phyloP scores from a whole-genome alignment of 2,329 filamentous ascomycete genomes.

The Fusarium decemcellulare region DNA sequence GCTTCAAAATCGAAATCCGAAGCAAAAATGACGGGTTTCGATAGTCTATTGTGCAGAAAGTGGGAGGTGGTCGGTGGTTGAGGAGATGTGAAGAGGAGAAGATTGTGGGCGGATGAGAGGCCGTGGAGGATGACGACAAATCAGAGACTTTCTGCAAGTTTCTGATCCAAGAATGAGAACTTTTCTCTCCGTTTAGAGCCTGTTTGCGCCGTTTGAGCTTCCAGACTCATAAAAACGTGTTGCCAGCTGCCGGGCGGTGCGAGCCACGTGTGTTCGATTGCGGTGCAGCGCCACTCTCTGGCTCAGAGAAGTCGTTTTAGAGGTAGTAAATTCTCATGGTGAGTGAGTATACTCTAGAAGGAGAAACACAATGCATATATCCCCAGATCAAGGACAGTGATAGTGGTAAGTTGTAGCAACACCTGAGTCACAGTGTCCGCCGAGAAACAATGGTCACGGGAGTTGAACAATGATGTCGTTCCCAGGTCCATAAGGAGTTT shows the following conservation, averaged over 20 bases:
- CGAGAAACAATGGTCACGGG: not conserved
- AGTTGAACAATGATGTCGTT: not conserved
- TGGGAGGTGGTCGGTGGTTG: not conserved
- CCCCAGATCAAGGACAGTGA: not conserved
- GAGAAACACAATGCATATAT: not conserved
- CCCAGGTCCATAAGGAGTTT: not conserved
- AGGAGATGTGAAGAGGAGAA: not conserved
- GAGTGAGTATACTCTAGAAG: not conserved
- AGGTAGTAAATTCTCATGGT: not conserved
- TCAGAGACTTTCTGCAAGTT: not conserved
- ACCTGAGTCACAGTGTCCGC: not conserved
- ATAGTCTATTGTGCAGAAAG: slow-evolving; percentile 4
- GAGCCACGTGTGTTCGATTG: slow-evolving; percentile 16
- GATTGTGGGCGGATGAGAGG: not conserved
- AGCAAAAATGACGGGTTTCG: slow-evolving; percentile 7
- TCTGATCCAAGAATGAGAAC: not conserved
- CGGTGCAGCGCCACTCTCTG: not conserved
- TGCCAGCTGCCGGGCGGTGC: slow-evolving; percentile 20
- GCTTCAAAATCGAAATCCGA: not conserved
- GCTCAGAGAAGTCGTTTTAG: not conserved
- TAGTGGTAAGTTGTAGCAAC: not conserved
- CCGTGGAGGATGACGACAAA: not conserved
- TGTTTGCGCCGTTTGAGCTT: not conserved
- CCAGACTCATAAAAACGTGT: not conserved
- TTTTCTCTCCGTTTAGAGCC: too few relatives aligned